phyloP scores from a whole-genome alignment of 805 yeast species.

The Lipomyces starkeyi region DNA sequence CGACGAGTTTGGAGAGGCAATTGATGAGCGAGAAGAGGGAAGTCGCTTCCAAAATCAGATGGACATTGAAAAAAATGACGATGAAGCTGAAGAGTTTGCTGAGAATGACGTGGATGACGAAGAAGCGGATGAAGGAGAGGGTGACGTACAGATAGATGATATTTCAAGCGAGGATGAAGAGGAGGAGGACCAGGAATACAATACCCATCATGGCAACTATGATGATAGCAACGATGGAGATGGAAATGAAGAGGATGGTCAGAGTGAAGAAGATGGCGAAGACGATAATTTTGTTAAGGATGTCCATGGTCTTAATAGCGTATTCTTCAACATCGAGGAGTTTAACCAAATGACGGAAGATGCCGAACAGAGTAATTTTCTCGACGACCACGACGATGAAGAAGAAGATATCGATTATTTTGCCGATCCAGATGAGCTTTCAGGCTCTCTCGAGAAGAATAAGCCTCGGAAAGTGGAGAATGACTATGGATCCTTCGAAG shows the following conservation, averaged over 20 bases:
- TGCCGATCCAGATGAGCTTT: constrained; percentile 43
- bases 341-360: constrained; percentile 77
- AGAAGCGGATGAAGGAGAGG: not conserved
- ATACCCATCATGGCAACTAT: constrained; percentile 33
- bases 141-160: constrained; percentile 32
- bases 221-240: constrained; percentile 24
- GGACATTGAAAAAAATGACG: constrained; percentile 36
- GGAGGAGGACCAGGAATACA: constrained; percentile 42
- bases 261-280: constrained; percentile 43
- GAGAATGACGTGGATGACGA: not conserved
- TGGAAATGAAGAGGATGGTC: constrained; percentile 38
- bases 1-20: constrained; percentile 29
- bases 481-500: constrained; percentile 10
- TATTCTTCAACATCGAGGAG: constrained; percentile 81
- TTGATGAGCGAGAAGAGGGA: constrained; percentile 27
- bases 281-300: constrained; percentile 50
- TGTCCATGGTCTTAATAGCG: constrained; percentile 75
- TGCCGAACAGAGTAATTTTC: constrained; percentile 26
- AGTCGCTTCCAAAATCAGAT: constrained; percentile 29
- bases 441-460: constrained; percentile 9
- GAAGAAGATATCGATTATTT: constrained; percentile 58
- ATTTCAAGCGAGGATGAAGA: constrained; percentile 42
- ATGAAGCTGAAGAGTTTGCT: constrained; percentile 36
- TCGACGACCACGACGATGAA: constrained; percentile 51
- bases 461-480: not conserved